Conservation (phyloP, 805 yeast genomes). For the Torulaspora microellipsoides region DNA sequence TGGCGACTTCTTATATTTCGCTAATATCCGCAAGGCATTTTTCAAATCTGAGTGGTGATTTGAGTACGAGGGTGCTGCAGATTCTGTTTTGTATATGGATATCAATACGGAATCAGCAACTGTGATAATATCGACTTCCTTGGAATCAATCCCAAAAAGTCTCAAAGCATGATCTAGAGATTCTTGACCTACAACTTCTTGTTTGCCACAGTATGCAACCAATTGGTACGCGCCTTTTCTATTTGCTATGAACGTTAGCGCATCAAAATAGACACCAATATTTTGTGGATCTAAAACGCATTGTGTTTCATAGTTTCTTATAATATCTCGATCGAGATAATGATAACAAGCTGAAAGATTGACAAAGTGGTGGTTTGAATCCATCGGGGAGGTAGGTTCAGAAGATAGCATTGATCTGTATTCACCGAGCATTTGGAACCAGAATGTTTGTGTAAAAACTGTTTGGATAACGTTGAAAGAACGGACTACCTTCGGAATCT, state of each 20-base stretch:
- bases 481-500: conserved; percentile 18
- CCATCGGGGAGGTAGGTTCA: conserved; percentile 16
- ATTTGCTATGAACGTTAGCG: conserved; percentile 48
- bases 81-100: conserved; percentile 34
- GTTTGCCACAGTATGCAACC: conserved; percentile 44
- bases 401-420: conserved; percentile 24
- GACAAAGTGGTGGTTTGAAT: conserved; percentile 37
- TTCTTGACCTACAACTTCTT: conserved; percentile 49
- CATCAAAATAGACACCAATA: conserved; percentile 53
- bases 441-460: conserved; percentile 22
- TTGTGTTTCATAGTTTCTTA: conserved; percentile 43
- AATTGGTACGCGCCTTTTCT: conserved; percentile 44
- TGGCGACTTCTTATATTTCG: conserved; percentile 37
- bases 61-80: conserved; percentile 8
- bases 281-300: conserved; percentile 41
- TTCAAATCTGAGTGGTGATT: conserved; percentile 32
- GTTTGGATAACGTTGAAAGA: conserved; percentile 31
- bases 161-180: conserved; percentile 42
- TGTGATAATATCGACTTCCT: conserved; percentile 16
- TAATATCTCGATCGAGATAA: conserved; percentile 47
- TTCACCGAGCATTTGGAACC: conserved; percentile 34
- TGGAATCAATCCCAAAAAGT: conserved; percentile 34
- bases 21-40: conserved; percentile 39
- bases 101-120: conserved; percentile 31
- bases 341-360: conserved; percentile 45